Conservation (phyloP, 176 grass and related monocot genomes). For the Otatea glauca region DNA sequence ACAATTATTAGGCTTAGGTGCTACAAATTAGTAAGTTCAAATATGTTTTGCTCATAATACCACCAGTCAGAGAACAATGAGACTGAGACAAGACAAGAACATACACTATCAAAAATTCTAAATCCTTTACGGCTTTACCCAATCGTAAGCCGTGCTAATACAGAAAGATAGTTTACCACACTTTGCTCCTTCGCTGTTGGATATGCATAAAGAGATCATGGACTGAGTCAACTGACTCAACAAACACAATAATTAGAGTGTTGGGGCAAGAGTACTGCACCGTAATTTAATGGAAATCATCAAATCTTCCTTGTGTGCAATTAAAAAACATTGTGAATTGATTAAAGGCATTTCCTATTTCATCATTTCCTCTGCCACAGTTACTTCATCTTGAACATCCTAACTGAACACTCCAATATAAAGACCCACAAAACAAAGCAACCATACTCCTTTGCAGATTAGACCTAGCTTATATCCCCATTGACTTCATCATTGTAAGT, state of each 20-base stretch:
- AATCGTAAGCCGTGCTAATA: background rate
- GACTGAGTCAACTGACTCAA: background rate
- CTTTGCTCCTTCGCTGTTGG: background rate
- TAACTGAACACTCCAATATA: background rate
- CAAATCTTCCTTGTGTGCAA: background rate
- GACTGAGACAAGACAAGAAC: background rate
- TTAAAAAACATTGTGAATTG: background rate
- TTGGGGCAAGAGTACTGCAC: background rate
- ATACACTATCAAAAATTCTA: background rate
- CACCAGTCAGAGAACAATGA: background rate
- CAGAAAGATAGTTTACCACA: background rate
- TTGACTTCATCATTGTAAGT: background rate
- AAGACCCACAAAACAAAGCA: background rate
- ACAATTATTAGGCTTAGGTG: background rate
- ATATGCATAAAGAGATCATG: background rate
- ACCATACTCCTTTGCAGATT: background rate
- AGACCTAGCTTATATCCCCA: constrained; percentile 9
- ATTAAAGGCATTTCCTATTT: background rate
- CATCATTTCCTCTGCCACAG: background rate
- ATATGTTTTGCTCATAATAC: background rate
- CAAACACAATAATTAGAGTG: background rate
- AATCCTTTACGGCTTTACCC: constrained; percentile 16
- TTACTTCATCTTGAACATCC: background rate
- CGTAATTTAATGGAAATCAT: background rate
- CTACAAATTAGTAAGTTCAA: background rate